Evolutionary conservation across 257 asterid genomes (phyloP).

Genomic region (Salvia rosmarinus): DNA sequence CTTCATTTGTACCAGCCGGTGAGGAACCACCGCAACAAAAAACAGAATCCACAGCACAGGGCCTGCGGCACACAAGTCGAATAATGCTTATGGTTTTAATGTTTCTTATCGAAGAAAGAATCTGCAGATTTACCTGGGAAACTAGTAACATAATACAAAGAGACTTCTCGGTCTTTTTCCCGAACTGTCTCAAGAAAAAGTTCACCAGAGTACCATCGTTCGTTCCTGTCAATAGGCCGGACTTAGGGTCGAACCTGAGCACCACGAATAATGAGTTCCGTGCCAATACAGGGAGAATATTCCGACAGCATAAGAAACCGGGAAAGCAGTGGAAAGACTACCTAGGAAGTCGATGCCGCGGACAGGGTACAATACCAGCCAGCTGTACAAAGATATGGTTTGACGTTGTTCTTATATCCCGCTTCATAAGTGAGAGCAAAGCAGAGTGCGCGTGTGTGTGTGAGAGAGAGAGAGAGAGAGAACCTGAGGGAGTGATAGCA

Average conservation of each 20-base stretch:
- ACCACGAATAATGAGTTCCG: not conserved
- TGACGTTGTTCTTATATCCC: not conserved
- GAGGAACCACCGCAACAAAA: constrained; percentile 72
- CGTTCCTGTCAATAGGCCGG: constrained; percentile 81
- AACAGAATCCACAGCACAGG: constrained; percentile 72
- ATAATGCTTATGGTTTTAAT: not conserved
- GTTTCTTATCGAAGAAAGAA: not conserved
- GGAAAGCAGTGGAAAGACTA: constrained; percentile 25
- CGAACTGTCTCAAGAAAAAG: constrained; percentile 69
- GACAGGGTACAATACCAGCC: constrained; percentile 80
- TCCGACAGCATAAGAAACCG: not conserved
- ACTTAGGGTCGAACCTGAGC: constrained; percentile 71
- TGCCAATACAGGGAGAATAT: not conserved
- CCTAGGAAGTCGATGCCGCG: constrained; percentile 87
- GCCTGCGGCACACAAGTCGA: constrained; percentile 48
- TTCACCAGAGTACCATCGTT: constrained; percentile 87
- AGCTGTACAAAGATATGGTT: constrained; percentile 47
- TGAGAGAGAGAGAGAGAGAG: constrained; percentile 35
- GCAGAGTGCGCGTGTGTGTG: not conserved
- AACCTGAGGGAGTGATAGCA: constrained; percentile 89
- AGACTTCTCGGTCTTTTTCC: constrained; percentile 68
- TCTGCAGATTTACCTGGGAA: constrained; percentile 63
- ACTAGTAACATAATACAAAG: constrained; percentile 66
- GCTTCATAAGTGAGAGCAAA: not conserved
- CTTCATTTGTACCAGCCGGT: constrained; percentile 83